Base-by-base conservation (phyloP, 2,329 filamentous ascomycete genomes). In the Botryosphaeria dothidea region DNA sequence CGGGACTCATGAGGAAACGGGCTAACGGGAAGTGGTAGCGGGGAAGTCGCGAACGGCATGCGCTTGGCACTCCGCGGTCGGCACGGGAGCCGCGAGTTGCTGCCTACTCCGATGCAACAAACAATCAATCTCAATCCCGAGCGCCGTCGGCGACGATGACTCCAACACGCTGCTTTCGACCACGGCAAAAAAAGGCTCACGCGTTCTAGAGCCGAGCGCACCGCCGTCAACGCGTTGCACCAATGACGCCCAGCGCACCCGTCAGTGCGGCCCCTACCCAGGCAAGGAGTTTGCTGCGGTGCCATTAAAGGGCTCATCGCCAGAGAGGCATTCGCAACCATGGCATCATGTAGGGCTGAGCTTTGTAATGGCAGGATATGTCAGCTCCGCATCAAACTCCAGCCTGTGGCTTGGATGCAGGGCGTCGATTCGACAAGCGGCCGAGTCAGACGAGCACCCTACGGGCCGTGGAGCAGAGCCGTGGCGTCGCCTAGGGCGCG, bases 51-150 rank as follows among this genome's bases (percentile, higher is more conserved):
- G 51, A 38, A 56, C 51, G 51, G 54, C 21, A 34, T 41, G 4
- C 21, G 34, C 51, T 56, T 41, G 51, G 51, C 54, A 36, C 54
- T 43, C 54, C 54, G 54, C 54, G 31, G 25, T 57, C 54, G 54
- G 54, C 54, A 45, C n/a, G 11, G 34, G 8, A 23, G 23, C 51
- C 51, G 54, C 25, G 21, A 38, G 9, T 27, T 27, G 34, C 34
- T 19, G 34, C 36, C 51, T 23, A 56, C 51, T 23, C 29, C 31
- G 51, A 41, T 13, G 38, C 38, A 41, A 41, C 38, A 41, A 41
- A 41, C 3, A n/a, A 45, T 31, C 41, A 45, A 13, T 31, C 25
- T 25, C 11, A 29, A 51, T 21, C 4, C 48, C 52, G 34, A 23
- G 5, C 52, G 19, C 23, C 36, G 34, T 45, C 54, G 54, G 54